These are phyloP conservation scores for Acanthamoeba culbertsoni DNA, from an alignment of 208 protist genomes.

Conservation along the genomic window DNA sequence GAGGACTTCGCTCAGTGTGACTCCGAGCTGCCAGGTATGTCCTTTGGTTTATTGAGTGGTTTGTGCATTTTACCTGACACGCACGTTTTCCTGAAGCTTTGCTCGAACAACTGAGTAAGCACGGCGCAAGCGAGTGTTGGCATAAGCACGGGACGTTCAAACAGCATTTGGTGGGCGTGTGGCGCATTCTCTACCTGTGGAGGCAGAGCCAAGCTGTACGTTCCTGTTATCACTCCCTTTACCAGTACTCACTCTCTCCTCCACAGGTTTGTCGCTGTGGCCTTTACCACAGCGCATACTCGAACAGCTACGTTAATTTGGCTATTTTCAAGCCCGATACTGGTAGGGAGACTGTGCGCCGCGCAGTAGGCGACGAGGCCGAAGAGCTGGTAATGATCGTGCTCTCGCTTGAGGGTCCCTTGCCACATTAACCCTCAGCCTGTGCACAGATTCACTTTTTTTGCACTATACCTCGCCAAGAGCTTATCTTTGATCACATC, in stretches of 20 bases:
- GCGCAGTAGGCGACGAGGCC: background rate
- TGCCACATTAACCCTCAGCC: background rate
- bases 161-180: background rate
- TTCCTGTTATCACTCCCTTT: background rate
- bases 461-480: background rate
- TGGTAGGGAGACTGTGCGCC: background rate
- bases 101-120: background rate
- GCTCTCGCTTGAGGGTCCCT: background rate
- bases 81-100: background rate
- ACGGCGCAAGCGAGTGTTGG: background rate
- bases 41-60: background rate
- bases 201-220: background rate
- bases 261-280: background rate
- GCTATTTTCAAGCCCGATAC: constrained; percentile 1
- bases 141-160: constrained; percentile 20
- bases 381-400: background rate
- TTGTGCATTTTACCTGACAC: background rate
- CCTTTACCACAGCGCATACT: background rate
- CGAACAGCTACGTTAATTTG: background rate
- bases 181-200: constrained; percentile 7
- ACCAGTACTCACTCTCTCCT: background rate
- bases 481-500: background rate
- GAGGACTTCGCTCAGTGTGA: background rate
- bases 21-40: background rate
- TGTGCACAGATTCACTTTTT: background rate